A percentile compares a stretch with the other conserved stretches of the same genome.
Conservation (phyloP, 129 eudicot genomes). For the Pittosporum tobira region DNA sequence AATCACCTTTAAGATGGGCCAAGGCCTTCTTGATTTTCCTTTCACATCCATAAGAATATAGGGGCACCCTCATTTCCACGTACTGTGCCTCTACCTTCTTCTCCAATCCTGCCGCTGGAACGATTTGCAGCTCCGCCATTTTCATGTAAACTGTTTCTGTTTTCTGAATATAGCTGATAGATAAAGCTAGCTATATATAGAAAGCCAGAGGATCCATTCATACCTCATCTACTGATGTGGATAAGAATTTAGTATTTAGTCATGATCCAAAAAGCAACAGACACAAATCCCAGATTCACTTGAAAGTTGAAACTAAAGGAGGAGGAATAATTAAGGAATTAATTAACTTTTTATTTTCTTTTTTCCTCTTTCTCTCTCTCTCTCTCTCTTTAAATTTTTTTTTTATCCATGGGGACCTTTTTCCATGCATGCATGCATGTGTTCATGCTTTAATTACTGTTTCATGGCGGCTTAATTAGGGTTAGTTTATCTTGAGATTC, state of each 20-base stretch:
- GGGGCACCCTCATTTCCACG: slow-evolving; percentile 91
- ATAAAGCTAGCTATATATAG: background rate
- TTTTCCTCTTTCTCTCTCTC: background rate
- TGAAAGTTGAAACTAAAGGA: background rate
- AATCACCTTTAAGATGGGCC: slow-evolving; percentile 73
- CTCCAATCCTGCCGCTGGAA: slow-evolving; percentile 18
- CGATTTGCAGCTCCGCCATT: slow-evolving; percentile 51
- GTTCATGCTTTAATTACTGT: no score
- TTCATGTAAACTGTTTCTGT: background rate
- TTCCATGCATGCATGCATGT: slow-evolving; percentile 3
- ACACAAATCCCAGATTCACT: background rate
- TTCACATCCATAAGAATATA: slow-evolving; percentile 83
- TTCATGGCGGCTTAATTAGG: background rate
- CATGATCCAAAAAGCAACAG: background rate
- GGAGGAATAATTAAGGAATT: slow-evolving; percentile 3
- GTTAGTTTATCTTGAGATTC: background rate
- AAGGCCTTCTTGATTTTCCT: slow-evolving; percentile 77
- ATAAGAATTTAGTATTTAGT: no score
- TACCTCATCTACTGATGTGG: background rate
- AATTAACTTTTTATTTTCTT: slow-evolving; percentile 3
- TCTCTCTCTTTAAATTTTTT: no score
- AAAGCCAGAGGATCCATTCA: background rate
- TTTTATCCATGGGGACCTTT: background rate
- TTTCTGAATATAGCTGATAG: background rate
- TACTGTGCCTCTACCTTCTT: slow-evolving; percentile 78